Evolutionary conservation across 345 rosid species (phyloP), one percentile per base, ranked within the genome.

Genomic region (Hypericum perforatum): DNA sequence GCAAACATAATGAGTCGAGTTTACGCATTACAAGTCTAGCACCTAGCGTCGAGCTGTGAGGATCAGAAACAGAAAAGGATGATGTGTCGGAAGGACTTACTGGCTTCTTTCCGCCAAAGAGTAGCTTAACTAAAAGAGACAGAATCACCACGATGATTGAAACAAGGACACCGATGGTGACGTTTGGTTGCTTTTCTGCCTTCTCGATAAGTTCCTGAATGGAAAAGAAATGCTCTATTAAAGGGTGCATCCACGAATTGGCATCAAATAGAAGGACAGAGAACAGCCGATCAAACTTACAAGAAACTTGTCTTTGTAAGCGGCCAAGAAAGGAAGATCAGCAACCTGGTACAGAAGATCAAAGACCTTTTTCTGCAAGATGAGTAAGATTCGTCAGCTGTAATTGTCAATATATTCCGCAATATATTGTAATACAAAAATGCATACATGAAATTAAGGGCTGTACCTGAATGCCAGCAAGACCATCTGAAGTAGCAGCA

Each of bases 101-200:
- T 16, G 66, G 74, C 78, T 83, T 86, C 77, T 83, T 86, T 39
- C 94, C 96, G 37, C 96, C 87, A 13, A 84, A 79, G 51, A 79
- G n/a, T n/a, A 81, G 51, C 74, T 66, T 84, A 49, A 73, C 4
- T 39, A 84, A 59, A 42, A 79, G 41, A 0, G 79, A 68, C 12
- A 80, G 49, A 58, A 74, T 62, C 12, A 84, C 72, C 41, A 84
- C 74, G 42, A 74, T 68, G 43, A 76, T 16, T 45, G 84, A 74
- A 57, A 80, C 68, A 13, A 80, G 67, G 37, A 76, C 60, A 51
- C 91, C 87, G 53, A 84, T 67, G 0, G 87, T 80, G 52, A 80
- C 37, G 65, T 76, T 80, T 22, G 87, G 85, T 55, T 84, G 85
- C 56, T 73, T 68, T 78, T 84, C 91, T 32, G 78, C 91, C 80